Conservation (phyloP, 2,329 filamentous ascomycete species). For the Penicillium sp. region DNA sequence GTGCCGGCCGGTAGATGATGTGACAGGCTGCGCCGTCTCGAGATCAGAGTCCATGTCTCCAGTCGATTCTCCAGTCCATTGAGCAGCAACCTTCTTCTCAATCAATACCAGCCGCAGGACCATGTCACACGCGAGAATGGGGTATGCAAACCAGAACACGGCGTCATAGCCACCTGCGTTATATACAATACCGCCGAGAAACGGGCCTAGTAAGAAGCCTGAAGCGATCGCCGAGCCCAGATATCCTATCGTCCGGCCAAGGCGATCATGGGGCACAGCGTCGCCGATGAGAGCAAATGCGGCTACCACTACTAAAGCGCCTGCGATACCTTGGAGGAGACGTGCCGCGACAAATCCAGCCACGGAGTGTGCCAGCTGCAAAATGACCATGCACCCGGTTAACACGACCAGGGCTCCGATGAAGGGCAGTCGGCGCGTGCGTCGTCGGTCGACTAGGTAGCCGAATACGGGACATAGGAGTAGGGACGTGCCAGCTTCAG, state of each 20-base stretch:
- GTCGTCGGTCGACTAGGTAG: constrained; percentile 27
- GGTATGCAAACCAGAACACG: constrained; percentile 57
- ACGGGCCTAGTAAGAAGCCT: constrained; percentile 55
- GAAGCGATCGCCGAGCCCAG: constrained; percentile 55
- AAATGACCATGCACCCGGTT: constrained; percentile 52
- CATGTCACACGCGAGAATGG: constrained; percentile 56
- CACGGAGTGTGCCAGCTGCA: constrained; percentile 51
- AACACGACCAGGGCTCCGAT: constrained; percentile 53
- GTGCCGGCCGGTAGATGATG: background rate
- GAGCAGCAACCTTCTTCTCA: constrained; percentile 57
- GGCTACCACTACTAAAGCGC: constrained; percentile 58
- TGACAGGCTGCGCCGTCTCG: background rate
- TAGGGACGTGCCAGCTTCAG: constrained; percentile 27
- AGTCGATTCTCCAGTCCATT: constrained; percentile 18
- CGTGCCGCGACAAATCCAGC: constrained; percentile 51
- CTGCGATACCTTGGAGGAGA: constrained; percentile 56
- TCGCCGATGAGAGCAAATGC: constrained; percentile 58
- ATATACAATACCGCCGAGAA: constrained; percentile 60
- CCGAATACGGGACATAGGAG: constrained; percentile 31
- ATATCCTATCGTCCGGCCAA: constrained; percentile 60
- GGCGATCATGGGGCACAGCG: constrained; percentile 53
- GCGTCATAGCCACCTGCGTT: constrained; percentile 55
- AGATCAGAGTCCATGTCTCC: constrained; percentile 29
- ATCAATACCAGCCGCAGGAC: constrained; percentile 58
- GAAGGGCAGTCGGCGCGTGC: constrained; percentile 55